Base-by-base conservation (phyloP, 805 yeast species). In the Candida hungchunana region DNA sequence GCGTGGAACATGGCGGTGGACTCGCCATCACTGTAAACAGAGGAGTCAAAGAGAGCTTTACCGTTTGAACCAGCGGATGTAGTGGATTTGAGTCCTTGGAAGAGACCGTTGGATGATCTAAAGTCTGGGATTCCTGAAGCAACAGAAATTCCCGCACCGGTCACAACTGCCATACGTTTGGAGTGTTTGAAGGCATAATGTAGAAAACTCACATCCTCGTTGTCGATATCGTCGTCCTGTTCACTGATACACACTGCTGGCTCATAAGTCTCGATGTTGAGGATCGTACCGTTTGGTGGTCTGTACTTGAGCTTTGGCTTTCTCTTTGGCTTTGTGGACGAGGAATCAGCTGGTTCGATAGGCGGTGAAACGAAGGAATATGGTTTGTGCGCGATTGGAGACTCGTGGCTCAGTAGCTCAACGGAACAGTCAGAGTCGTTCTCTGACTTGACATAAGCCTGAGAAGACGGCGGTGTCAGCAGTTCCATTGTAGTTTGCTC, bases 131-230 rank as follows among this genome's bases (percentile, higher is more conserved):
- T 88, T 5, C 96, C 96, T 1, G 95, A 86, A 19, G 83, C 82
- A 36, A 89, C 93, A 10, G 95, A 85, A 14, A 85, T 75, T 3
- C 96, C 96, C 13, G 97, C 97, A 9, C 97, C 97, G 1, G 89
- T 75, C 19, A 88, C 69, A 19, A 81, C 73, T 3, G 85, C 69
- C 20, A 80, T 63, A 43, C 72, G 71, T 44, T 69, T 74, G 20
- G 89, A 68, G 46, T 80, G 67, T 22, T 55, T 57, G 17, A 79
- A 53, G 0, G 77, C 75, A 53, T 75, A 71, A 36, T 67, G 69
- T 18, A 79, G 49, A 41, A 77, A 73, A 7, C 68, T 63, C 10
- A 76, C 56, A 39, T 72, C 71, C 17, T 61, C 62, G 13, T 62
- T 41, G 26, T 62, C 64, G 2, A 63, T 47, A 12, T 46, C 30